phyloP scores from a whole-genome alignment of 2,329 filamentous ascomycete species.

The Alternaria sp. region DNA sequence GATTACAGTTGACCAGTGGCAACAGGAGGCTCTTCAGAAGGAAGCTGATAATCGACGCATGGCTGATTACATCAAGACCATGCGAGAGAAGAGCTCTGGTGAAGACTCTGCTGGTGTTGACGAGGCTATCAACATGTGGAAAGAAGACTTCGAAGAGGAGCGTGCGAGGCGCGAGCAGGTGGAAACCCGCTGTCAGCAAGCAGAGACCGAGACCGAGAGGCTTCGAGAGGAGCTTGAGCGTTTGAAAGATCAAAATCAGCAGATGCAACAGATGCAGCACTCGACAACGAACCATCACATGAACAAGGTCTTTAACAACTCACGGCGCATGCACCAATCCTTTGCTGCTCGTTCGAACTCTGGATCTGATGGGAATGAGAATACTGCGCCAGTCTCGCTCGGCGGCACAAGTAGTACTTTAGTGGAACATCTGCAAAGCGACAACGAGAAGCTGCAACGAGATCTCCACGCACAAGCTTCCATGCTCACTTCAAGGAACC shows the following conservation, averaged over 20 bases:
- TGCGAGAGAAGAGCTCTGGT: constrained; percentile 56
- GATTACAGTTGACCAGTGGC: constrained; percentile 80
- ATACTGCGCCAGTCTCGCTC: constrained; percentile 29
- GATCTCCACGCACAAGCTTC: constrained; percentile 96
- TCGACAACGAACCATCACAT: constrained; percentile 47
- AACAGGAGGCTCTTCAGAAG: constrained; percentile 76
- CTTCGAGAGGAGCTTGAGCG: constrained; percentile 85
- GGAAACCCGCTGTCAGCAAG: constrained; percentile 84
- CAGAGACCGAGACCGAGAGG: constrained; percentile 84
- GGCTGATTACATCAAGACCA: constrained; percentile 76
- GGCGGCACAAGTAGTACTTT: constrained; percentile 66
- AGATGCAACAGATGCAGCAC: constrained; percentile 35
- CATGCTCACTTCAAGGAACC: constrained; percentile 94
- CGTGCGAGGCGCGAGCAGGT: constrained; percentile 86
- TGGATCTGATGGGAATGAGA: constrained; percentile 50
- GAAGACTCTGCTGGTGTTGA: constrained; percentile 48
- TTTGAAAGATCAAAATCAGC: constrained; percentile 57
- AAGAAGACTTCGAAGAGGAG: constrained; percentile 91
- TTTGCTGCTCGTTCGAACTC: constrained; percentile 48
- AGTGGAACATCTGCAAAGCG: constrained; percentile 87
- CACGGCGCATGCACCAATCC: constrained; percentile 48
- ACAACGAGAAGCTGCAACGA: constrained; percentile 89
- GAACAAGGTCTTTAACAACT: constrained; percentile 48
- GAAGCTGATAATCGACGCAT: constrained; percentile 88
- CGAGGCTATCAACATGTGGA: constrained; percentile 77